These are phyloP conservation scores for Coccomyxa sp. DNA, from an alignment of 139 green algal genomes.

Conservation along the genomic window DNA sequence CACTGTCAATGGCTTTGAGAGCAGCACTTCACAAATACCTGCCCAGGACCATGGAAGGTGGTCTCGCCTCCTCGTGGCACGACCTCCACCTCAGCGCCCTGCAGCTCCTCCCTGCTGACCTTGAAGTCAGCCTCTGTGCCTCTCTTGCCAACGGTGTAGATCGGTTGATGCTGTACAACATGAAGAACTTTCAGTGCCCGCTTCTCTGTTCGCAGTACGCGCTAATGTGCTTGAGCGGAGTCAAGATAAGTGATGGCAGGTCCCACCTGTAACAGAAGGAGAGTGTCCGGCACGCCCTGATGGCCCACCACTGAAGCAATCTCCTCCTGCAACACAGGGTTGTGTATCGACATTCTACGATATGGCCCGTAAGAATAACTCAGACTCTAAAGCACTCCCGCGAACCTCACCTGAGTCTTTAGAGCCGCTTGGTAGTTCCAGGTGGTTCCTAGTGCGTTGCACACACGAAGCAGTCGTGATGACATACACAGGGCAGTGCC, in stretches of 20 bases:
- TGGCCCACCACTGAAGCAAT: no score
- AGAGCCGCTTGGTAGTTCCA: background rate
- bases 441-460: background rate
- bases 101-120: conserved; percentile 11
- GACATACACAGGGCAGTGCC: no score
- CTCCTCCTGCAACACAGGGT: no score
- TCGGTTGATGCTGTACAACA: conserved; percentile 60
- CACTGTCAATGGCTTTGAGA: background rate
- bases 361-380: no score
- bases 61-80: conserved; percentile 73
- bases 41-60: conserved; percentile 89
- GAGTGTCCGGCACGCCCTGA: conserved; percentile 52
- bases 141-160: conserved; percentile 86
- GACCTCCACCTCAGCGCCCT: conserved; percentile 29
- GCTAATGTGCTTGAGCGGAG: background rate
- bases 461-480: background rate
- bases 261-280: conserved; percentile 56
- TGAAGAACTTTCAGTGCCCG: background rate
- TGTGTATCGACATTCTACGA: no score
- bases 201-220: background rate
- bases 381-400: no score
- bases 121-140: conserved; percentile 58
- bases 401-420: background rate
- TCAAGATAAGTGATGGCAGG: background rate
- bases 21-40: background rate